Conservation (phyloP, 139 green algal species). For the Chlamydomonas asymmetrica region DNA sequence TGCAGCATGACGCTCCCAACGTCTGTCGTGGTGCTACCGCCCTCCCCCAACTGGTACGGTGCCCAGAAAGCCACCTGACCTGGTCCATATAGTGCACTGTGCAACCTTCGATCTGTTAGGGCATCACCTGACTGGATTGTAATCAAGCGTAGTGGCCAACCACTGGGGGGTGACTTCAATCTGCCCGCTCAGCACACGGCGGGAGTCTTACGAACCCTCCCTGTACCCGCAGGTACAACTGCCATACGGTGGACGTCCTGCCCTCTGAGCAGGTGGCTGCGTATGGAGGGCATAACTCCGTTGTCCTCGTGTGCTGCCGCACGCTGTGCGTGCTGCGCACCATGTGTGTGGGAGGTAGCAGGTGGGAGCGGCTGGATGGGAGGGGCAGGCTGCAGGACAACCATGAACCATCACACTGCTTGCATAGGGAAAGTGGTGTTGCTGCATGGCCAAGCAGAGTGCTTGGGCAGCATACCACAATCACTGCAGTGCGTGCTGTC, state of each 20-base stretch:
- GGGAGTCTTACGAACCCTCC: neutral
- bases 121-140: neutral
- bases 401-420: too few species aligned
- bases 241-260: constrained; percentile 26
- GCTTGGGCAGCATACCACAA: too few species aligned
- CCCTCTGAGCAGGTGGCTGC: constrained; percentile 27
- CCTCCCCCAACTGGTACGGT: constrained; percentile 39
- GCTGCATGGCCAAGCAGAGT: too few species aligned
- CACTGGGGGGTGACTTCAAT: neutral
- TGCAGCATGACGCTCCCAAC: neutral
- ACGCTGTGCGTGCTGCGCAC: constrained; percentile 21
- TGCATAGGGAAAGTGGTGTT: too few species aligned
- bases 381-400: too few species aligned
- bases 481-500: neutral
- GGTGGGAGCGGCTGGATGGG: neutral
- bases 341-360: constrained; percentile 20
- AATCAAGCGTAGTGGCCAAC: neutral
- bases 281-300: constrained; percentile 38
- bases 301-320: constrained; percentile 22
- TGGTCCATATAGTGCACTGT: neutral
- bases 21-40: constrained; percentile 21
- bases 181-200: neutral
- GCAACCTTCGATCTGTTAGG: neutral
- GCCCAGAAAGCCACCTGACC: neutral
- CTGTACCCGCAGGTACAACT: constrained; percentile 28